Evolutionary conservation across 225 moss, liverwort and hornwort species (phyloP).

Genomic region (Thuidium tamariscinum): DNA sequence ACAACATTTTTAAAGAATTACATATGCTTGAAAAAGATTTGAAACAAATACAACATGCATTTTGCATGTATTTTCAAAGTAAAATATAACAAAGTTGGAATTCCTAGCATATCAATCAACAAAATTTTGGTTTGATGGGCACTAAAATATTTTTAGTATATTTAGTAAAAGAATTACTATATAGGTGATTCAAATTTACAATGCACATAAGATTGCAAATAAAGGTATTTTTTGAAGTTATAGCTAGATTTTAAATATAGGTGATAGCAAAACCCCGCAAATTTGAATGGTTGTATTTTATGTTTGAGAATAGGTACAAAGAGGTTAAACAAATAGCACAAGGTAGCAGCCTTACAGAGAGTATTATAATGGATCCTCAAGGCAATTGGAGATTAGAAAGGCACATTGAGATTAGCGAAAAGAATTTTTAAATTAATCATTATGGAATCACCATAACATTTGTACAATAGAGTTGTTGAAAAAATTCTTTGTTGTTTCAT

Average conservation of each 20-base stretch:
- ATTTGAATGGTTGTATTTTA: neutral
- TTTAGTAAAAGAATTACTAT: neutral
- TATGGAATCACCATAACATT: neutral
- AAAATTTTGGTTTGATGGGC: neutral
- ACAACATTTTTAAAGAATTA: neutral
- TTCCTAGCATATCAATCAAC: neutral
- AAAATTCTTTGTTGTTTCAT: neutral
- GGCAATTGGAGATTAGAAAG: constrained; percentile 26
- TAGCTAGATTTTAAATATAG: neutral
- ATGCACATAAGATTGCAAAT: neutral
- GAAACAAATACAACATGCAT: neutral
- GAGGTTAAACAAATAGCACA: neutral
- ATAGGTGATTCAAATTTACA: neutral
- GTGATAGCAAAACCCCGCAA: neutral
- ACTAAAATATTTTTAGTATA: neutral
- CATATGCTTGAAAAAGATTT: neutral
- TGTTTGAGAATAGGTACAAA: constrained; percentile 14
- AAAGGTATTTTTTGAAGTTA: neutral
- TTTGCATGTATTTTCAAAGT: neutral
- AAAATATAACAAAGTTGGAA: neutral
- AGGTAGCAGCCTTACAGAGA: constrained; percentile 3
- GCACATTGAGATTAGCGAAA: constrained; percentile 4
- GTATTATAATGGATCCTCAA: constrained; percentile 7
- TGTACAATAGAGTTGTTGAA: neutral
- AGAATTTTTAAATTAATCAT: neutral